Percentiles rank a stretch among this genome's conserved stretches.
These are phyloP conservation scores for Hymenotorrendiella dingleyae DNA, from an alignment of 2,329 filamentous ascomycete genomes.

Conservation along the genomic window DNA sequence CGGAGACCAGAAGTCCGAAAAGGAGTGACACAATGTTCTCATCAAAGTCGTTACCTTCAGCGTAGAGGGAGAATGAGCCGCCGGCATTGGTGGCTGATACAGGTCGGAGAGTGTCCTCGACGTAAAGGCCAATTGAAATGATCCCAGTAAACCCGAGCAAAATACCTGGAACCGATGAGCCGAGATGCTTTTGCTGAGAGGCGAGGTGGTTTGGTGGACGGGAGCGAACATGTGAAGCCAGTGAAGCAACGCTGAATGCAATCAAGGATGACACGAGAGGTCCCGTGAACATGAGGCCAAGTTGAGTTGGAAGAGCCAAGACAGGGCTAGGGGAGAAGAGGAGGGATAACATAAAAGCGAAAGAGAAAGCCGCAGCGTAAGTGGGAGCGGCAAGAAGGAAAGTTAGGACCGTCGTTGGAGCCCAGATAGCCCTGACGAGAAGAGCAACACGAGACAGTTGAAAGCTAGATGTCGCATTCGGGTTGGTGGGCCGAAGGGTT, in stretches of 20 bases:
- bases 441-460: slow-evolving; percentile 28
- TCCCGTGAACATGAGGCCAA: slow-evolving; percentile 39
- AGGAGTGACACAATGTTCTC: slow-evolving; percentile 16
- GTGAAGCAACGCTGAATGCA: slow-evolving; percentile 9
- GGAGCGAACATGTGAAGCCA: slow-evolving; percentile 8
- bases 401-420: slow-evolving; percentile 45
- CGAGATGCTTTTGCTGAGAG: slow-evolving; percentile 1
- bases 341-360: slow-evolving; percentile 40
- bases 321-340: slow-evolving; percentile 42
- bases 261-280: slow-evolving; percentile 18
- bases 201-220: slow-evolving; percentile 10
- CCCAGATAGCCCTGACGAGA: slow-evolving; percentile 41
- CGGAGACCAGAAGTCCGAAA: slow-evolving; percentile 14
- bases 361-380: slow-evolving; percentile 41
- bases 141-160: slow-evolving; percentile 14
- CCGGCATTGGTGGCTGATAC: slow-evolving; percentile 1
- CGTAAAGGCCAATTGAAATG: slow-evolving; percentile 18
- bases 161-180: slow-evolving; percentile 7
- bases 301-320: slow-evolving; percentile 32
- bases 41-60: slow-evolving; percentile 11
- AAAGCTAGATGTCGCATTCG: slow-evolving; percentile 13
- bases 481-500: slow-evolving; percentile 14
- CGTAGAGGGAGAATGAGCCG: slow-evolving; percentile 7
- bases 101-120: slow-evolving; percentile 3
- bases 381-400: slow-evolving; percentile 42